phyloP scores from a whole-genome alignment of 495 filamentous ascomycete species.

The Penicillium desertorum region DNA sequence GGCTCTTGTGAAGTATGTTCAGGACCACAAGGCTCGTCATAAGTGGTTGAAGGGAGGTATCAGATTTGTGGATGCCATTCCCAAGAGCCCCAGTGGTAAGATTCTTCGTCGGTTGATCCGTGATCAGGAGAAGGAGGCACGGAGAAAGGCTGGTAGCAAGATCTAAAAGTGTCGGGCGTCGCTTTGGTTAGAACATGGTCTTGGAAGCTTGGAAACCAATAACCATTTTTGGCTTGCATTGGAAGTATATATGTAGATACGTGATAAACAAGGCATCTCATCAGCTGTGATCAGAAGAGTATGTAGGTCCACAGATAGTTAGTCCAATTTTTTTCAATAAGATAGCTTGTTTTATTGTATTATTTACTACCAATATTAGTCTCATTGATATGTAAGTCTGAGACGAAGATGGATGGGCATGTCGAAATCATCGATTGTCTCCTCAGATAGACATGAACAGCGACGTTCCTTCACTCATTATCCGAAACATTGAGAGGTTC shows the following conservation, averaged over 20 bases:
- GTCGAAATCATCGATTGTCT: background rate
- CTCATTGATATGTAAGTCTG: background rate
- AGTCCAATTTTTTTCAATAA: background rate
- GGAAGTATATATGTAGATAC: no score
- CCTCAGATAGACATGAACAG: background rate
- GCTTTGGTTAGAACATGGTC: background rate
- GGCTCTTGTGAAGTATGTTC: conserved; percentile 72
- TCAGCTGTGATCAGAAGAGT: background rate
- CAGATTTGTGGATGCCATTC: conserved; percentile 71
- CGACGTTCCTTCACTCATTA: no score
- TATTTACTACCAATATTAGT: background rate
- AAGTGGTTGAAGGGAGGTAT: conserved; percentile 90
- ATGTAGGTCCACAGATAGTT: background rate
- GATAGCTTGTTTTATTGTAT: background rate
- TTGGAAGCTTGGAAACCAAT: background rate
- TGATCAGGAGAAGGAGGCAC: conserved; percentile 73
- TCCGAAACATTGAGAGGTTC: no score
- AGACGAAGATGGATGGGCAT: background rate
- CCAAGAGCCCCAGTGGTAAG: conserved; percentile 92
- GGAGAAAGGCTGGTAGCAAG: conserved; percentile 60
- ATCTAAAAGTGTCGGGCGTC: conserved; percentile 33
- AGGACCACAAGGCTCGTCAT: conserved; percentile 79
- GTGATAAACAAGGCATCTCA: background rate
- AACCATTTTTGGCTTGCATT: background rate
- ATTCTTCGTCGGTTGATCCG: conserved; percentile 78